Base-by-base conservation (phyloP, 2,329 filamentous ascomycete species). In the Colletotrichum destructivum region DNA sequence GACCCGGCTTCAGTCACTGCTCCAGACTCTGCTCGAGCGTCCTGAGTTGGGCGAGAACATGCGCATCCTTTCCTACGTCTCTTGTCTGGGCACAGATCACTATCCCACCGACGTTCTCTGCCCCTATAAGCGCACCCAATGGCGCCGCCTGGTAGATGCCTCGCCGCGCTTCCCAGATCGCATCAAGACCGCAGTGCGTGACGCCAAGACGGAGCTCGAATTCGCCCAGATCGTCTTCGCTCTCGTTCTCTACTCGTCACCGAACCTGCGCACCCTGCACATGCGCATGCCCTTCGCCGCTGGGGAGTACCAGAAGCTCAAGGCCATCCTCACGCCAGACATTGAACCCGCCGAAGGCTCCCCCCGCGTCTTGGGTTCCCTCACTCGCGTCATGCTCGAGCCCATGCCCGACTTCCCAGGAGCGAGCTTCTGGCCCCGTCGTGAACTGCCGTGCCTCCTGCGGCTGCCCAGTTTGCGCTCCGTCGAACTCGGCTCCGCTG, bases 251-350 rank as follows among this genome's bases (percentile, higher is more conserved):
- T 72, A 71, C 61, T 72, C 70, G 9, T 71, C 70, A 8, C 70
- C 70, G 18, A 71, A 66, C 12, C 21, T 72, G 4, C 56, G 51
- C 35, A 72, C 66, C 26, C 38, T 72, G 8, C 70, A 72, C 35
- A 72, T 72, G 70, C 66, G 70, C 26, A 72, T 72, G 70, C 70
- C 70, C 13, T 72, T 71, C 23, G 66, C 70, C 40, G 70, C 70
- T 2, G 70, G 70, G 2, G 70, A 72, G 16, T 72, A 72, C n/a
- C 67, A 71, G 55, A 72, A 72, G 61, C 62, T 72, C 6, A 72
- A 72, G 46, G 70, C 56, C 21, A 66, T 72, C 51, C 55, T 72
- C 13, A 72, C 70, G 5, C 70, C 70, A 3, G 70, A 72, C 11
- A 72, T 72, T 12, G 70, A 72, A 4, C 47, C 70, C 11, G 55